Evolutionary conservation across 139 green algal species (phyloP).

Genomic region (Tetradesmus lagerheimii): DNA sequence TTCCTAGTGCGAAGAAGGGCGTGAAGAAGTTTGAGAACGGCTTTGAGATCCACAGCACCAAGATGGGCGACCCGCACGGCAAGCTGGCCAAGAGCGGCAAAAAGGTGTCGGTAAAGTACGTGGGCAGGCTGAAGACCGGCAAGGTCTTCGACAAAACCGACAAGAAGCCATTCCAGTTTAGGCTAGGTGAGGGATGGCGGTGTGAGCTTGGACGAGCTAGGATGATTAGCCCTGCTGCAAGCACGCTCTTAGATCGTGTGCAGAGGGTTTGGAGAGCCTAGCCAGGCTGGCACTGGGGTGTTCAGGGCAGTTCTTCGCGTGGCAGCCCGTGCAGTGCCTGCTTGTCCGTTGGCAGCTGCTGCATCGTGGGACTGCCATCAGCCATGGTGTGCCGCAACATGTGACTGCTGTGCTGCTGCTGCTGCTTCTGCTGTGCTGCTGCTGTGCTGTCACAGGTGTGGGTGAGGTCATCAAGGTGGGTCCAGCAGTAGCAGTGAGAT

Average conservation of each 20-base stretch:
- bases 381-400: background rate
- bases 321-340: too few relatives aligned
- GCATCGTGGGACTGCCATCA: too few relatives aligned
- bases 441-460: conserved; percentile 18
- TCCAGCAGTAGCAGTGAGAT: background rate
- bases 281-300: too few relatives aligned
- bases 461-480: conserved; percentile 79
- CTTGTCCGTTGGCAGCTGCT: too few relatives aligned
- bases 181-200: conserved; percentile 80
- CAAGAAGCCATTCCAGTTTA: conserved; percentile 87
- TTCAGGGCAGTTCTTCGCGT: too few relatives aligned
- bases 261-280: too few relatives aligned
- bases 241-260: too few relatives aligned
- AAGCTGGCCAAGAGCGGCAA: conserved; percentile 86
- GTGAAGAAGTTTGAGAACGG: conserved; percentile 76
- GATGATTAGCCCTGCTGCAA: too few relatives aligned
- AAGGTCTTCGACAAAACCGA: conserved; percentile 92
- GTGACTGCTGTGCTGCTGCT: background rate
- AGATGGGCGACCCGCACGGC: conserved; percentile 71
- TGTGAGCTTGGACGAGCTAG: too few relatives aligned
- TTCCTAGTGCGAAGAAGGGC: conserved; percentile 35
- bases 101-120: conserved; percentile 78
- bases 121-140: conserved; percentile 82
- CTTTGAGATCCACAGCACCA: conserved; percentile 81
- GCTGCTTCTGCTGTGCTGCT: background rate